A percentile compares a stretch with the other conserved stretches of the same genome.
These are phyloP conservation scores for Penicillium salamii DNA, from an alignment of 495 filamentous ascomycete genomes.

Conservation along the genomic window DNA sequence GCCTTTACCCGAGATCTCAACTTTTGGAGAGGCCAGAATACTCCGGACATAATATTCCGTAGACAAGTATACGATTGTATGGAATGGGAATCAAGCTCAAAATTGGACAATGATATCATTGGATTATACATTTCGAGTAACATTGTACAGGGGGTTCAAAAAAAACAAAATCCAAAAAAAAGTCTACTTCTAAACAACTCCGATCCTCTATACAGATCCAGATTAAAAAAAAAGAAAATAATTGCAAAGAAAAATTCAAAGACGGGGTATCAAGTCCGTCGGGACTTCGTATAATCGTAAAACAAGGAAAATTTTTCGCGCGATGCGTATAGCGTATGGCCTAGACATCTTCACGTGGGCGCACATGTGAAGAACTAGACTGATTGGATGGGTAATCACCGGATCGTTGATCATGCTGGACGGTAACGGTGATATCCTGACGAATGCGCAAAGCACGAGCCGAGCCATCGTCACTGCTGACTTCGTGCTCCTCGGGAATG, in stretches of 20 bases:
- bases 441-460: constrained; percentile 43
- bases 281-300: constrained; percentile 20
- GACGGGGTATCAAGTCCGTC: constrained; percentile 20
- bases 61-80: too few relatives aligned
- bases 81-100: too few relatives aligned
- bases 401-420: constrained; percentile 35
- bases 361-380: constrained; percentile 9
- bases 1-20: neutral
- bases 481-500: constrained; percentile 27
- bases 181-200: neutral
- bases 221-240: constrained; percentile 2
- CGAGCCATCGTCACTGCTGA: constrained; percentile 41
- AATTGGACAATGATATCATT: too few relatives aligned
- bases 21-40: too few relatives aligned
- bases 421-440: constrained; percentile 46
- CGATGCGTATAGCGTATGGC: neutral
- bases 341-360: constrained; percentile 19
- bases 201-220: neutral
- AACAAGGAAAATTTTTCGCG: neutral
- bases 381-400: constrained; percentile 20
- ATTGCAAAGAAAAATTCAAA: constrained; percentile 7
- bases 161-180: neutral
- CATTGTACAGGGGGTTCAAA: neutral
- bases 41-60: too few relatives aligned
- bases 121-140: too few relatives aligned